phyloP scores from a whole-genome alignment of 208 protist genomes.

The Crithidia mellificae region DNA sequence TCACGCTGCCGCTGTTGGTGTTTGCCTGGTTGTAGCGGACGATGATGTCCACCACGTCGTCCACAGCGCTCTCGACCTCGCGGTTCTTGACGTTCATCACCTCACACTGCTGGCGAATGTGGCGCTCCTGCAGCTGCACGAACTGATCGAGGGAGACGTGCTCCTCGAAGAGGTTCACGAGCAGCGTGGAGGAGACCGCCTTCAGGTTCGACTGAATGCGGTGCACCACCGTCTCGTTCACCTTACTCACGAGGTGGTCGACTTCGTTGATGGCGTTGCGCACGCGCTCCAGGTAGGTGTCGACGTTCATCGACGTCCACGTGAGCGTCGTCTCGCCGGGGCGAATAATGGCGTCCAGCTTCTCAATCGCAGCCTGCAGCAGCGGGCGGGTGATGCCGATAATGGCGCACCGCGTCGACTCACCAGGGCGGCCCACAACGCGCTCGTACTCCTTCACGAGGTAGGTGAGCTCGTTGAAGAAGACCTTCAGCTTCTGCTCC shows the following conservation, averaged over 20 bases:
- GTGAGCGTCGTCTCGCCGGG: constrained; percentile 91
- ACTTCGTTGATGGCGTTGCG: constrained; percentile 78
- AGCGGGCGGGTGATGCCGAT: constrained; percentile 88
- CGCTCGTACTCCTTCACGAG: constrained; percentile 87
- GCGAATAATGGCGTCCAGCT: constrained; percentile 86
- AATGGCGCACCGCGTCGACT: constrained; percentile 48
- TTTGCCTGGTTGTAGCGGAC: constrained; percentile 39
- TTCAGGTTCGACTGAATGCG: constrained; percentile 94
- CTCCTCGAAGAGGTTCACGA: constrained; percentile 85
- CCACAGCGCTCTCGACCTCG: constrained; percentile 91
- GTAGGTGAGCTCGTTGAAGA: constrained; percentile 94
- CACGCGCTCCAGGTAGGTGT: constrained; percentile 91
- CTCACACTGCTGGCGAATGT: constrained; percentile 91
- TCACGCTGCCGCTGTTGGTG: constrained; percentile 31
- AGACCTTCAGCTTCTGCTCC: constrained; percentile 95
- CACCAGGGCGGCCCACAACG: constrained; percentile 30
- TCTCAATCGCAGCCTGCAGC: constrained; percentile 90
- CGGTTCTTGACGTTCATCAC: constrained; percentile 94
- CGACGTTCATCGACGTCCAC: constrained; percentile 97
- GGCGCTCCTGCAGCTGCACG: constrained; percentile 85
- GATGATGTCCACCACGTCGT: constrained; percentile 86
- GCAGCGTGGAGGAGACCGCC: constrained; percentile 79
- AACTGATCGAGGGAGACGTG: constrained; percentile 92
- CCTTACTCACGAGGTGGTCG: constrained; percentile 80
- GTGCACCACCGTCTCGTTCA: constrained; percentile 93